A percentile compares a stretch with the other conserved stretches of the same genome.
These are phyloP conservation scores for Amanita jacksonii DNA, from an alignment of 768 basidiomycete species.

Conservation along the genomic window DNA sequence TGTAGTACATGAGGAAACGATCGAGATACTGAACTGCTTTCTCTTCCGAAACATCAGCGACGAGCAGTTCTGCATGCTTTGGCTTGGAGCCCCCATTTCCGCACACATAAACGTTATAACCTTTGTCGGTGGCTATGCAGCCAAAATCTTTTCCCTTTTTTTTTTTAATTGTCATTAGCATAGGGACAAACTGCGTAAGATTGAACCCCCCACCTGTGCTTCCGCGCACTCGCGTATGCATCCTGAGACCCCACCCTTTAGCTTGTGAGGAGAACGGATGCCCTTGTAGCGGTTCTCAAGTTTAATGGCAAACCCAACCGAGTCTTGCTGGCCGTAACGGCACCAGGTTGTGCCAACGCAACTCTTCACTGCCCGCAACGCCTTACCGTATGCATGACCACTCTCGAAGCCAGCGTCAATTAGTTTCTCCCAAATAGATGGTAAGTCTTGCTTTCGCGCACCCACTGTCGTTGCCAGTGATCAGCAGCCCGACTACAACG, in stretches of 20 bases:
- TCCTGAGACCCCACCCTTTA: conserved; percentile 70
- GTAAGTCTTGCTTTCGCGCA: conserved; percentile 58
- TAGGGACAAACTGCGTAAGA: background rate
- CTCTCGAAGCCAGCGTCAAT: conserved; percentile 62
- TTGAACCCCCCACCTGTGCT: conserved; percentile 47
- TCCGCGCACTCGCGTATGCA: conserved; percentile 73
- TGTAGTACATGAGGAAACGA: conserved; percentile 60
- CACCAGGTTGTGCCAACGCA: conserved; percentile 72
- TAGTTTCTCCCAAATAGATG: conserved; percentile 57
- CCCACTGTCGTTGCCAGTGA: conserved; percentile 15
- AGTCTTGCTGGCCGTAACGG: conserved; percentile 65
- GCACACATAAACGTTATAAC: conserved; percentile 70
- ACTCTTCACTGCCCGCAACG: conserved; percentile 65
- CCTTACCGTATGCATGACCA: conserved; percentile 66
- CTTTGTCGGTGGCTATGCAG: conserved; percentile 67
- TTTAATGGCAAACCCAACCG: conserved; percentile 61
- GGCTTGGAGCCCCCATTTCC: conserved; percentile 63
- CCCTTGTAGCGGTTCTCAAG: conserved; percentile 69
- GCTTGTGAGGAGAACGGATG: conserved; percentile 59
- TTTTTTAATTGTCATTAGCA: background rate
- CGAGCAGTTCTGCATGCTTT: conserved; percentile 56
- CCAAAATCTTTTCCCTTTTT: conserved; percentile 47
- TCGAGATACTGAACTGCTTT: conserved; percentile 54
- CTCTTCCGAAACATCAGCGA: conserved; percentile 52
- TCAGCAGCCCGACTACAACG: background rate